Conservation (phyloP, 345 rosid species). For the Toxicodendron radicans region DNA sequence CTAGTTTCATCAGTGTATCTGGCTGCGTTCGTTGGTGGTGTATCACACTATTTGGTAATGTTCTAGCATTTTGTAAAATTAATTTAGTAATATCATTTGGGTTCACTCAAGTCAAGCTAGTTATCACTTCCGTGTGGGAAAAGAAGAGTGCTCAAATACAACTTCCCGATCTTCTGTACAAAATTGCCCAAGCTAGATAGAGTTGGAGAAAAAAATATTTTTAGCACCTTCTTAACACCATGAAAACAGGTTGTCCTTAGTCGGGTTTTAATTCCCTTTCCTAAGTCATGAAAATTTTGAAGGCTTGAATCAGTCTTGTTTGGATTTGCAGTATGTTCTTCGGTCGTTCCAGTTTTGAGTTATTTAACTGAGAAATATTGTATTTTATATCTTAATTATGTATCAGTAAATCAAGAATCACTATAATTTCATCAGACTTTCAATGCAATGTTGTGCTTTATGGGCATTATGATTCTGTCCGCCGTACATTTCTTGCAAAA, state of each 20-base stretch:
- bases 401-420: neutral
- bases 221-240: neutral
- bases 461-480: no score
- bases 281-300: neutral
- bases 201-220: no score
- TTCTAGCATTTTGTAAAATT: slow-evolving; percentile 4
- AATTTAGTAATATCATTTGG: neutral
- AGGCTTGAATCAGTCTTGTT: neutral
- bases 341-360: no score
- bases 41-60: neutral
- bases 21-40: neutral
- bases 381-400: neutral
- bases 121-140: neutral
- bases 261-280: neutral
- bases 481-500: no score
- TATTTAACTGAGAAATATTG: neutral
- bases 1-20: slow-evolving; percentile 28
- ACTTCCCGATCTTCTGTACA: neutral
- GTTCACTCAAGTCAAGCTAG: no score
- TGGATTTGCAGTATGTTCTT: neutral
- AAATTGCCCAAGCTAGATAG: neutral
- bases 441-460: no score
- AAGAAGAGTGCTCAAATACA: neutral
- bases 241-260: neutral
- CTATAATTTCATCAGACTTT: neutral